Percentiles rank a stretch among this genome's conserved stretches.
Evolutionary conservation across 768 basidiomycete species (phyloP).

Genomic region (Dacryopinax spathularia): DNA sequence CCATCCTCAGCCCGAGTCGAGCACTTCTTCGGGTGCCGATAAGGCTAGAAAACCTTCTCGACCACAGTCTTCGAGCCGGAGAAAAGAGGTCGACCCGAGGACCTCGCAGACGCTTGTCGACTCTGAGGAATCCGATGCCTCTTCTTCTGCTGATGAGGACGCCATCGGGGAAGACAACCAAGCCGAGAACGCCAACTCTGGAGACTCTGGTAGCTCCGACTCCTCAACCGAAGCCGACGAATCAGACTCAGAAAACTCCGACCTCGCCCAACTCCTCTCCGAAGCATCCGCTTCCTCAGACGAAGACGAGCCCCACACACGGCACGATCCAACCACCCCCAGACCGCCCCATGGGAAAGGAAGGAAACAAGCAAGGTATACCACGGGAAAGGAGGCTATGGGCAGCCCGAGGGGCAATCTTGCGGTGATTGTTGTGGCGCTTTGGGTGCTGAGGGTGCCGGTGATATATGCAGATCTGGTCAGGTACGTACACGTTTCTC

Average conservation of each 20-base stretch:
- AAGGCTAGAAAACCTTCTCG: neutral
- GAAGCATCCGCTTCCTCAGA: constrained; percentile 9
- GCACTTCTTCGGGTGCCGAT: neutral
- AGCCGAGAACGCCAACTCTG: neutral
- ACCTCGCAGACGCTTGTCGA: constrained; percentile 9
- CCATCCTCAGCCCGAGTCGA: neutral
- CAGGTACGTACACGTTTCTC: constrained; percentile 33
- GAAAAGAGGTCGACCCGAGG: constrained; percentile 4
- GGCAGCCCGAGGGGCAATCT: constrained; percentile 38
- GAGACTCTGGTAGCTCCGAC: neutral
- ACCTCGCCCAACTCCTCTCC: constrained; percentile 17
- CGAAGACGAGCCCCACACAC: constrained; percentile 6
- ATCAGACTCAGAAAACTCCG: constrained; percentile 16
- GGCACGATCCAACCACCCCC: neutral
- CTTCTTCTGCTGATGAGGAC: constrained; percentile 17
- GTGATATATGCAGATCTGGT: constrained; percentile 62
- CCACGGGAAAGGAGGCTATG: constrained; percentile 19
- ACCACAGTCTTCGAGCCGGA: neutral
- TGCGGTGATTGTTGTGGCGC: constrained; percentile 55
- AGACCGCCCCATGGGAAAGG: constrained; percentile 5
- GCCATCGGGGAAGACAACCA: constrained; percentile 1
- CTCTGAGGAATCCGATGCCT: constrained; percentile 14
- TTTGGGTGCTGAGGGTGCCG: constrained; percentile 69
- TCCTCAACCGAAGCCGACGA: constrained; percentile 9
- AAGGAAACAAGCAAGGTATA: neutral